Evolutionary conservation across 2,329 filamentous ascomycete species (phyloP).

Genomic region (Scedosporium minutisporum): DNA sequence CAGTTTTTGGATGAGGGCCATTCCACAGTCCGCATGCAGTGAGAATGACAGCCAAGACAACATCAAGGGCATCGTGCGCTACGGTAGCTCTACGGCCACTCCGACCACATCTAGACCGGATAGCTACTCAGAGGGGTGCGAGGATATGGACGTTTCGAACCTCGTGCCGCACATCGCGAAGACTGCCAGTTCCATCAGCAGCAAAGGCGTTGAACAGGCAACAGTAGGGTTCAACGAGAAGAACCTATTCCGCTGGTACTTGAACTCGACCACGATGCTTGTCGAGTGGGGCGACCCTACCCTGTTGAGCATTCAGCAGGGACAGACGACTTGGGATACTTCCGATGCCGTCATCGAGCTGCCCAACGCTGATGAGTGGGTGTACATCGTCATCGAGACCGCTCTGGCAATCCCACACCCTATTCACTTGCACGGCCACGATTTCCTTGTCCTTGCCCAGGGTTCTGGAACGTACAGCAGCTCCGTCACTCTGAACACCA

Average conservation of each 20-base stretch:
- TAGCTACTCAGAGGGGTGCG: conserved; percentile 17
- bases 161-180: conserved; percentile 24
- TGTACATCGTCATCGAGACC: conserved; percentile 20
- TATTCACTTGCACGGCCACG: conserved; percentile 27
- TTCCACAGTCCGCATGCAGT: conserved; percentile 30
- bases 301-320: neutral
- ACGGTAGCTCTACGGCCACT: conserved; percentile 18
- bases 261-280: conserved; percentile 35
- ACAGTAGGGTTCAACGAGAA: conserved; percentile 14
- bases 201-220: conserved; percentile 19
- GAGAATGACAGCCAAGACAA: conserved; percentile 28
- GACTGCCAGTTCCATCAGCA: conserved; percentile 19
- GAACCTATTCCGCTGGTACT: conserved; percentile 35
- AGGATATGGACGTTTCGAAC: conserved; percentile 23
- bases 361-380: conserved; percentile 16
- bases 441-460: conserved; percentile 18
- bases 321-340: conserved; percentile 4
- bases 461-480: conserved; percentile 10
- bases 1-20: conserved; percentile 40
- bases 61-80: conserved; percentile 40
- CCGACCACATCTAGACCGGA: conserved; percentile 10
- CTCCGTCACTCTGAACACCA: conserved; percentile 8
- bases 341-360: conserved; percentile 20
- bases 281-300: conserved; percentile 37
- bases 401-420: conserved; percentile 19